Percentiles rank a stretch among this genome's conserved stretches.
These are phyloP conservation scores for Pestalotiopsis sp. DNA, from an alignment of 2,329 filamentous ascomycete species.

Conservation along the genomic window DNA sequence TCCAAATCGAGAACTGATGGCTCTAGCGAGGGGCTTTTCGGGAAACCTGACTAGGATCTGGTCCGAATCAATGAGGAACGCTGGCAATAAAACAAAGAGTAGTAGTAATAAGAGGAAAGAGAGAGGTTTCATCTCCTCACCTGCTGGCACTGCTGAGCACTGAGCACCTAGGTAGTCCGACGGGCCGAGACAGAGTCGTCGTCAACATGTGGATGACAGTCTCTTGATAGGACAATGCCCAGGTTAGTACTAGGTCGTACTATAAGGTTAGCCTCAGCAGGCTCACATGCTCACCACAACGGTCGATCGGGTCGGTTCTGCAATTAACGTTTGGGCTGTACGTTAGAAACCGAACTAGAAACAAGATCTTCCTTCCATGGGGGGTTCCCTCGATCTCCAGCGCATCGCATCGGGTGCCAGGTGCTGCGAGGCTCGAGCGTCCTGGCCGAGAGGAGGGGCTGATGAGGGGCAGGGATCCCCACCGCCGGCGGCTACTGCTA, in stretches of 20 bases:
- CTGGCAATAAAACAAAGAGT: background rate
- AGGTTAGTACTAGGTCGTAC: too few species aligned
- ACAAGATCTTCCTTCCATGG: constrained; percentile 8
- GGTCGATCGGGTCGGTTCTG: background rate
- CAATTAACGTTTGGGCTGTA: background rate
- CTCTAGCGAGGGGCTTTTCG: background rate
- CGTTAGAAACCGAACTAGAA: constrained; percentile 8
- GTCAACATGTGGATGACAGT: too few species aligned
- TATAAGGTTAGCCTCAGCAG: background rate
- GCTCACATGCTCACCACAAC: background rate
- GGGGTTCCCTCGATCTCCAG: background rate
- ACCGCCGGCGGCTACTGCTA: background rate
- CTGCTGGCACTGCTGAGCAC: too few species aligned
- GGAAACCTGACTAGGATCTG: background rate
- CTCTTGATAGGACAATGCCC: too few species aligned
- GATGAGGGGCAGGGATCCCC: constrained; percentile 4
- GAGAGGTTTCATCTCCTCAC: background rate
- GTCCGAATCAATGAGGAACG: background rate
- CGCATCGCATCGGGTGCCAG: background rate
- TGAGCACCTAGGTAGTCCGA: too few species aligned
- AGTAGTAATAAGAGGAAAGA: background rate
- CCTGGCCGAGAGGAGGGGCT: constrained; percentile 1
- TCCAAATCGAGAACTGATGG: constrained; percentile 1
- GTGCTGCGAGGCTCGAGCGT: background rate
- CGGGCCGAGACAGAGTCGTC: too few species aligned